Evolutionary conservation across 2,329 filamentous ascomycete species (phyloP).

Genomic region (Endothia cerciana): DNA sequence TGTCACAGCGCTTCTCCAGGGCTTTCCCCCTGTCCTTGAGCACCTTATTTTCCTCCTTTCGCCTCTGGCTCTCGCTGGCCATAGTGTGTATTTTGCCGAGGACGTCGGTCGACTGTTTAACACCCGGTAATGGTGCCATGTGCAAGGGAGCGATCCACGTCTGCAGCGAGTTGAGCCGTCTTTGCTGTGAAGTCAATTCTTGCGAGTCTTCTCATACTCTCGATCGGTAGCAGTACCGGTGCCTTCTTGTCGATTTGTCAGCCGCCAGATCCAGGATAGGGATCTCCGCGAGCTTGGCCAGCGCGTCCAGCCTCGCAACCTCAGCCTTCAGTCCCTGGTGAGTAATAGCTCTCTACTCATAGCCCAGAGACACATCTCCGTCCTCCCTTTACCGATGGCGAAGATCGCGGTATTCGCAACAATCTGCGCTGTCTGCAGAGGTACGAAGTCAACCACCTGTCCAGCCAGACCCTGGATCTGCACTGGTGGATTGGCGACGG

Average conservation of each 20-base stretch:
- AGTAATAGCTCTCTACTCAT: constrained; percentile 29
- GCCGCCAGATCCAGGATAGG: constrained; percentile 28
- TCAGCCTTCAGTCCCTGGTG: constrained; percentile 27
- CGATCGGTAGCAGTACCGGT: constrained; percentile 26
- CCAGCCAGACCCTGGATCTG: constrained; percentile 30
- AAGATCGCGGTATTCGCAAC: constrained; percentile 25
- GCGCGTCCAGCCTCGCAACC: constrained; percentile 31
- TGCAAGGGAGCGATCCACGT: constrained; percentile 30
- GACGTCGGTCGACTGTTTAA: not conserved
- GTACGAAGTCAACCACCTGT: constrained; percentile 30
- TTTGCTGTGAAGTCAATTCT: constrained; percentile 27
- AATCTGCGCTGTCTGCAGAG: constrained; percentile 30
- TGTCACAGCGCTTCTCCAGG: not conserved
- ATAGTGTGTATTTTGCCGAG: constrained; percentile 10
- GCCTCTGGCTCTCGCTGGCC: constrained; percentile 20
- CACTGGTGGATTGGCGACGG: constrained; percentile 31
- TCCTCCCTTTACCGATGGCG: constrained; percentile 30
- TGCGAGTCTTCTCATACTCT: constrained; percentile 6
- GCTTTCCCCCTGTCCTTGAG: constrained; percentile 14
- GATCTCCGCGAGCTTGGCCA: constrained; percentile 30
- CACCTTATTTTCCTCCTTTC: constrained; percentile 18
- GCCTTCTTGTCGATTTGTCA: constrained; percentile 28
- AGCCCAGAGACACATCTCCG: constrained; percentile 28
- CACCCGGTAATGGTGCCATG: constrained; percentile 20
- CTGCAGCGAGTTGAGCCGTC: constrained; percentile 27